A percentile compares a stretch with the other conserved stretches of the same genome.
These are phyloP conservation scores for Neurospora sp. DNA, from an alignment of 495 filamentous ascomycete species.

Conservation along the genomic window DNA sequence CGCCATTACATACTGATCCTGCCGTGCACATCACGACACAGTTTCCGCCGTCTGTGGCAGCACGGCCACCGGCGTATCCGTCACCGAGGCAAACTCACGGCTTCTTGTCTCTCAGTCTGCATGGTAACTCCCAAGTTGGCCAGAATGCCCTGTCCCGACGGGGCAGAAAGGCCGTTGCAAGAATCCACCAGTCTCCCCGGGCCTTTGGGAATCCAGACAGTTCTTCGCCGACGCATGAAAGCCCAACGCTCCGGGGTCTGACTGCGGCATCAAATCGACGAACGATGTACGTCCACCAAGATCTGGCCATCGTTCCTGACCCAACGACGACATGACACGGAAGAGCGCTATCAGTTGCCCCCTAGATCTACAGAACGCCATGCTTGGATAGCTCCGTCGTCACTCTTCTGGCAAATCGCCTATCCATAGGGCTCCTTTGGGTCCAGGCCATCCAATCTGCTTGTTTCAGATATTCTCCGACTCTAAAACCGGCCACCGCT, in stretches of 20 bases:
- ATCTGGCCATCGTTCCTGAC: background rate
- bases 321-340: background rate
- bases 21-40: background rate
- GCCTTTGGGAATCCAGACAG: background rate
- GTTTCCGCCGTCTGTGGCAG: background rate
- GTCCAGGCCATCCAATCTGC: background rate
- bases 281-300: background rate
- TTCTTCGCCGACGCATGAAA: conserved; percentile 6
- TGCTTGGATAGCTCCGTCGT: background rate
- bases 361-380: background rate
- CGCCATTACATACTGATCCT: background rate
- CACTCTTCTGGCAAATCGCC: background rate
- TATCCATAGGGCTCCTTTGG: background rate
- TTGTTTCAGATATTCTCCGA: conserved; percentile 1
- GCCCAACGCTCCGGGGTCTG: background rate
- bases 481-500: background rate
- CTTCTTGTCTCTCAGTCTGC: background rate
- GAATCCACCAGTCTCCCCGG: background rate
- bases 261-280: background rate
- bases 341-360: background rate
- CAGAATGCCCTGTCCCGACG: background rate
- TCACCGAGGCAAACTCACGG: background rate
- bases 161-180: background rate
- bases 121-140: background rate
- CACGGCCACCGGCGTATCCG: background rate